Conservation (phyloP, 2,329 filamentous ascomycete genomes). For the Meredithiella fracta region DNA sequence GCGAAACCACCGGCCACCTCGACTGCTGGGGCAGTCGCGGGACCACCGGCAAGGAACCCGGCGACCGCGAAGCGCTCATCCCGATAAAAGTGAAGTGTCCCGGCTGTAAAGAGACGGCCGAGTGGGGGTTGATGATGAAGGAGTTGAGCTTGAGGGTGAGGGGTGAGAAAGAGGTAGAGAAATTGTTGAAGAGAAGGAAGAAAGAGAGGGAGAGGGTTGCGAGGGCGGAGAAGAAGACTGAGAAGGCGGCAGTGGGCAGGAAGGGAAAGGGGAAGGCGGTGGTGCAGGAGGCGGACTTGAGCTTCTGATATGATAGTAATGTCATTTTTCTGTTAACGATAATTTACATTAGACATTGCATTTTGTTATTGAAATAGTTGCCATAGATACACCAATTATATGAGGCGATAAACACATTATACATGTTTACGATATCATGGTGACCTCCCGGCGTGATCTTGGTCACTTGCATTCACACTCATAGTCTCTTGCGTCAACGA, state of each 20-base stretch:
- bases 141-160: constrained; percentile 61
- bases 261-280: neutral
- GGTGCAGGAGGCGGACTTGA: neutral
- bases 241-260: neutral
- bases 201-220: constrained; percentile 17
- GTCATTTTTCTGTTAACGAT: too few relatives aligned
- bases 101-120: constrained; percentile 41
- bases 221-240: neutral
- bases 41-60: constrained; percentile 22
- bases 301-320: too few relatives aligned
- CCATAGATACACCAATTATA: too few relatives aligned
- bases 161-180: constrained; percentile 52
- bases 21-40: constrained; percentile 42
- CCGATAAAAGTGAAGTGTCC: constrained; percentile 59
- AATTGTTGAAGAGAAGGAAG: constrained; percentile 42
- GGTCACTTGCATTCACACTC: too few relatives aligned
- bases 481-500: too few relatives aligned
- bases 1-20: constrained; percentile 42
- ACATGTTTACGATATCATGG: too few relatives aligned
- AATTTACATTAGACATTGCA: too few relatives aligned
- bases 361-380: too few relatives aligned
- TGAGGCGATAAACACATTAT: too few relatives aligned
- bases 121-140: constrained; percentile 67
- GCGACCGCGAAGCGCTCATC: constrained; percentile 32
- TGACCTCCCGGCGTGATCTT: too few relatives aligned